Evolutionary conservation across 2,329 filamentous ascomycete species (phyloP).

Genomic region (Metarhizium guizhouense): DNA sequence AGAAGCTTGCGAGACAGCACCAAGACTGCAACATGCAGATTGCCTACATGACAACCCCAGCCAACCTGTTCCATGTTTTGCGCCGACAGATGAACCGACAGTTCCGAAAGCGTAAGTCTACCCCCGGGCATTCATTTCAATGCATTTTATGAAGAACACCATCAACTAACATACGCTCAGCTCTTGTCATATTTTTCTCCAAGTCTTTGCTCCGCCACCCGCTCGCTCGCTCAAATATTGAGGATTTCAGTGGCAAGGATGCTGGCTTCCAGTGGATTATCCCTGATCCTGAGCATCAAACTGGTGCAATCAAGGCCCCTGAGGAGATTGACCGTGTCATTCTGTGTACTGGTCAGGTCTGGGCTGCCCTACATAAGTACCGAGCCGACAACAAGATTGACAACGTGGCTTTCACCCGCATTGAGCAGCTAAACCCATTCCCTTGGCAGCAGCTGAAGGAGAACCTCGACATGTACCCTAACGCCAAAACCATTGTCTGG

Average conservation of each 20-base stretch:
- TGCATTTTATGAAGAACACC: background rate
- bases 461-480: slow-evolving; percentile 94
- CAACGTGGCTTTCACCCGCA: slow-evolving; percentile 85
- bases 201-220: slow-evolving; percentile 95
- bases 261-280: slow-evolving; percentile 98
- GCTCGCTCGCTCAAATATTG: slow-evolving; percentile 76
- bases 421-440: slow-evolving; percentile 98
- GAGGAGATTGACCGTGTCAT: slow-evolving; percentile 92
- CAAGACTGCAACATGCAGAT: slow-evolving; percentile 99
- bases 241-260: slow-evolving; percentile 75
- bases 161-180: slow-evolving; percentile 30
- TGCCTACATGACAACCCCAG: slow-evolving; percentile 90
- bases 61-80: slow-evolving; percentile 93
- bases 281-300: slow-evolving; percentile 75
- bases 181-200: slow-evolving; percentile 95
- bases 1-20: slow-evolving; percentile 93
- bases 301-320: slow-evolving; percentile 62
- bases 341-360: slow-evolving; percentile 92
- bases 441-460: slow-evolving; percentile 95
- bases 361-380: slow-evolving; percentile 82
- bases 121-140: background rate
- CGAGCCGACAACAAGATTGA: slow-evolving; percentile 78
- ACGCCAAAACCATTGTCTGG: slow-evolving; percentile 96
- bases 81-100: slow-evolving; percentile 97
- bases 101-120: slow-evolving; percentile 88